Evolutionary conservation across 176 grass and related monocot genomes (phyloP).

Genomic region (Aegilops bicornis): DNA sequence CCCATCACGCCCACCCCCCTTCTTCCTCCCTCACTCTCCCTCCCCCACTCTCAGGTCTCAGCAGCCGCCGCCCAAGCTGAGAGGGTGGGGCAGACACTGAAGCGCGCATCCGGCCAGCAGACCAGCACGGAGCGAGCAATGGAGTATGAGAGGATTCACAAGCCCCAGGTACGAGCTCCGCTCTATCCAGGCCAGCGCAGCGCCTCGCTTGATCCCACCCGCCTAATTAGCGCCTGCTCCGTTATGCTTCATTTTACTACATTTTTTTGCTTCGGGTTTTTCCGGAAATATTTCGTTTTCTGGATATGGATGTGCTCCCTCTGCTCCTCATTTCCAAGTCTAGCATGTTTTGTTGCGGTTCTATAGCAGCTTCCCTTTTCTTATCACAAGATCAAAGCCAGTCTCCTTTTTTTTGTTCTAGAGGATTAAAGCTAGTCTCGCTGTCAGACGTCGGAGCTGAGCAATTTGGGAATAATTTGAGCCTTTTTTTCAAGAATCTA

Average conservation of each 20-base stretch:
- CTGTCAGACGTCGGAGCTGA: not conserved
- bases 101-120: not conserved
- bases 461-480: not conserved
- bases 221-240: not conserved
- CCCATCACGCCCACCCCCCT: not conserved
- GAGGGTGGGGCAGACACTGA: not conserved
- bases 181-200: not conserved
- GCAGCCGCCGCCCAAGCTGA: constrained; percentile 8
- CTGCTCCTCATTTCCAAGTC: not conserved
- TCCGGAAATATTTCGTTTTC: not conserved
- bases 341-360: not conserved
- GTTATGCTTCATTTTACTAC: no score
- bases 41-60: not conserved
- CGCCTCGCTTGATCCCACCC: not conserved
- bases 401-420: not conserved
- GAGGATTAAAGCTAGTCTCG: not conserved
- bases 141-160: constrained; percentile 98
- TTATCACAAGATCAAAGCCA: not conserved
- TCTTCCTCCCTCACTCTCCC: not conserved
- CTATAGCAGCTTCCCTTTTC: not conserved
- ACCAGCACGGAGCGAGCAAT: constrained; percentile 42
- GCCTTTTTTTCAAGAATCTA: not conserved
- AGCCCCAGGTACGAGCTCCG: constrained; percentile 65
- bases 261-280: constrained; percentile 10
- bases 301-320: not conserved